phyloP scores from a whole-genome alignment of 805 yeast genomes.

The Kluyveromyces dobzhanskii region DNA sequence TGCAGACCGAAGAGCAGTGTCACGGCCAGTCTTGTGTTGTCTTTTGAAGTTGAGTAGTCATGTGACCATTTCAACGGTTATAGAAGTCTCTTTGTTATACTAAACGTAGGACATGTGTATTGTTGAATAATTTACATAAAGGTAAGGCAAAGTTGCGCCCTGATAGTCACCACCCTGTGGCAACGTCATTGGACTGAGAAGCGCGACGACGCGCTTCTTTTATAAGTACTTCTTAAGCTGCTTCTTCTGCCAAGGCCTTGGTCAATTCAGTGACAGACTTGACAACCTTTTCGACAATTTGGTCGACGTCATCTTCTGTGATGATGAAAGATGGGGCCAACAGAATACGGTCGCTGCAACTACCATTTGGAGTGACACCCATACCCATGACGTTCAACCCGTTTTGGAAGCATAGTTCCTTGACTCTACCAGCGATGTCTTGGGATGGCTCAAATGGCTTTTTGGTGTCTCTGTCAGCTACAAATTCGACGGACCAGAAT shows the following conservation, averaged over 20 bases:
- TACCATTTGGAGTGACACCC: conserved; percentile 35
- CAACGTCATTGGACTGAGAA: too few species aligned
- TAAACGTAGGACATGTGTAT: too few species aligned
- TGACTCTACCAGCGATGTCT: conserved; percentile 31
- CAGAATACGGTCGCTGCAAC: conserved; percentile 37
- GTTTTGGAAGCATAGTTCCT: conserved; percentile 32
- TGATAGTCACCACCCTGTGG: too few species aligned
- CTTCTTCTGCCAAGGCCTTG: conserved; percentile 13
- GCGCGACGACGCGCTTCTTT: too few species aligned
- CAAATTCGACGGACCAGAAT: conserved; percentile 51
- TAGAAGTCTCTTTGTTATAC: too few species aligned
- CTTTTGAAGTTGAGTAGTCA: too few species aligned
- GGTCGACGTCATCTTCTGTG: conserved; percentile 36
- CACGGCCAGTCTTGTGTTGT: too few species aligned
- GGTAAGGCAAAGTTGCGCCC: too few species aligned
- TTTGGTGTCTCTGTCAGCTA: conserved; percentile 43
- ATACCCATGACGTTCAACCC: conserved; percentile 43
- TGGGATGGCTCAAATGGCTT: conserved; percentile 36
- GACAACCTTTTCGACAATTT: conserved; percentile 33
- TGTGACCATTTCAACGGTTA: too few species aligned
- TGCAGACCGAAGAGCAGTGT: too few species aligned
- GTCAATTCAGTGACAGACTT: conserved; percentile 33
- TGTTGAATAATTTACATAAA: too few species aligned
- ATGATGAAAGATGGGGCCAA: conserved; percentile 41
- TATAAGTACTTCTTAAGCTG: too few species aligned